Percentiles rank a stretch among this genome's conserved stretches.
phyloP scores from a whole-genome alignment of 352 stramenopile species.

The Phytophthora sojae region DNA sequence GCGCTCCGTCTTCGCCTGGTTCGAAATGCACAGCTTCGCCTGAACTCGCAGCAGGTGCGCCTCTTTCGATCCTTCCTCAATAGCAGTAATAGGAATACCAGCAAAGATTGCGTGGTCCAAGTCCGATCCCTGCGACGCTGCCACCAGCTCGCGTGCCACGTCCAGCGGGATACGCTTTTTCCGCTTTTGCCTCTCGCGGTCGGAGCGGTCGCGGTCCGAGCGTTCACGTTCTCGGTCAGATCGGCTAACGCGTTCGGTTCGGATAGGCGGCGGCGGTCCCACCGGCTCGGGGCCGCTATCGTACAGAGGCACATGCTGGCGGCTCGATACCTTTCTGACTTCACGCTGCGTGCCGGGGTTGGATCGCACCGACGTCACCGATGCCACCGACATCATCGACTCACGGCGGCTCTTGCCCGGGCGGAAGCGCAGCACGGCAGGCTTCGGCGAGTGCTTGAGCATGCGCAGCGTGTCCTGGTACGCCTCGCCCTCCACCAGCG shows the following conservation, averaged over 20 bases:
- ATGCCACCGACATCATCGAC: conserved; percentile 66
- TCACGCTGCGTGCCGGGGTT: conserved; percentile 59
- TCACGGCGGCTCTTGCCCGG: conserved; percentile 63
- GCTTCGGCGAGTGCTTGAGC: conserved; percentile 89
- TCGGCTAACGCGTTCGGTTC: conserved; percentile 6
- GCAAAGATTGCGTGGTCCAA: conserved; percentile 75
- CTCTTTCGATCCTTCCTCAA: conserved; percentile 81
- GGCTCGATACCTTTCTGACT: conserved; percentile 43
- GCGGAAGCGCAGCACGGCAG: conserved; percentile 82
- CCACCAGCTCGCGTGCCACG: conserved; percentile 82
- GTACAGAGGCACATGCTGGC: conserved; percentile 71
- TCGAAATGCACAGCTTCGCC: conserved; percentile 81
- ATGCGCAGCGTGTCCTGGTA: conserved; percentile 89
- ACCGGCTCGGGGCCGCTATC: conserved; percentile 36
- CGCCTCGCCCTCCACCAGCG: conserved; percentile 75
- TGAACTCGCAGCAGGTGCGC: conserved; percentile 84
- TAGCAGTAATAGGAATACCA: conserved; percentile 73
- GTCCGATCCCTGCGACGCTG: conserved; percentile 78
- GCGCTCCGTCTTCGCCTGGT: conserved; percentile 46
- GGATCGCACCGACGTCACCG: conserved; percentile 66
- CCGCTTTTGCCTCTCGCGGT: conserved; percentile 59
- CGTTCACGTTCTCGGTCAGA: conserved; percentile 12
- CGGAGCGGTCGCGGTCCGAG: conserved; percentile 43
- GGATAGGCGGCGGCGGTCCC: conserved; percentile 9
- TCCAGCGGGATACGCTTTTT: conserved; percentile 87